A percentile compares a stretch with the other conserved stretches of the same genome.
Evolutionary conservation across 768 basidiomycete genomes (phyloP).

Genomic region (Agrocybe praecox): DNA sequence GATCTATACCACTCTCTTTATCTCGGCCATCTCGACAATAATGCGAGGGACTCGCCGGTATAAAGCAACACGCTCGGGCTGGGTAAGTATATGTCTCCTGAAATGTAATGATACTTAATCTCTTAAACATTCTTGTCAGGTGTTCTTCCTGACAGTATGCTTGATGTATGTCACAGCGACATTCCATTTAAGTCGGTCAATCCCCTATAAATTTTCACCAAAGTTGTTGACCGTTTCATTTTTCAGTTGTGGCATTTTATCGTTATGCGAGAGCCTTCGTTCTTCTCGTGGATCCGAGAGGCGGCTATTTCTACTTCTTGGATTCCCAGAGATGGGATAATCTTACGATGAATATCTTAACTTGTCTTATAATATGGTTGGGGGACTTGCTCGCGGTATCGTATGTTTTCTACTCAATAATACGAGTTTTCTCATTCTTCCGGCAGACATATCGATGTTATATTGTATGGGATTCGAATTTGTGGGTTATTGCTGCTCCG

Average conservation of each 20-base stretch:
- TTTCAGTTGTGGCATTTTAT: conserved; percentile 19
- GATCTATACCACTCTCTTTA: background rate
- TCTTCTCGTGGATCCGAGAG: conserved; percentile 15
- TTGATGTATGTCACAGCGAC: conserved; percentile 27
- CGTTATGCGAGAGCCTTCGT: conserved; percentile 25
- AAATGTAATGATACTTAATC: background rate
- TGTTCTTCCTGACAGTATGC: conserved; percentile 20
- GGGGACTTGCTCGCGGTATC: conserved; percentile 26
- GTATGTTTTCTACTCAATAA: background rate
- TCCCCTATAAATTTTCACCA: background rate
- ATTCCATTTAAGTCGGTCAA: conserved; percentile 21
- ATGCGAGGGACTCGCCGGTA: background rate
- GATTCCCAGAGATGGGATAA: conserved; percentile 28
- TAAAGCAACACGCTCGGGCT: background rate
- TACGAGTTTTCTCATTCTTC: background rate
- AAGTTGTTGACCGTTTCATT: background rate
- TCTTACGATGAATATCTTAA: conserved; percentile 18
- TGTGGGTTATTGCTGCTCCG: conserved; percentile 22
- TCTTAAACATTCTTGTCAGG: conserved; percentile 5
- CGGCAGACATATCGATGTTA: conserved; percentile 32
- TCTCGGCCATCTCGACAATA: conserved; percentile 1
- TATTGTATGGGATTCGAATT: conserved; percentile 26
- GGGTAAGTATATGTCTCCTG: background rate
- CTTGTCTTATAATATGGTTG: conserved; percentile 28
- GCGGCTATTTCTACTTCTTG: conserved; percentile 20